Conservation (phyloP, 805 yeast genomes). For the Jamesozyma hellenica region DNA sequence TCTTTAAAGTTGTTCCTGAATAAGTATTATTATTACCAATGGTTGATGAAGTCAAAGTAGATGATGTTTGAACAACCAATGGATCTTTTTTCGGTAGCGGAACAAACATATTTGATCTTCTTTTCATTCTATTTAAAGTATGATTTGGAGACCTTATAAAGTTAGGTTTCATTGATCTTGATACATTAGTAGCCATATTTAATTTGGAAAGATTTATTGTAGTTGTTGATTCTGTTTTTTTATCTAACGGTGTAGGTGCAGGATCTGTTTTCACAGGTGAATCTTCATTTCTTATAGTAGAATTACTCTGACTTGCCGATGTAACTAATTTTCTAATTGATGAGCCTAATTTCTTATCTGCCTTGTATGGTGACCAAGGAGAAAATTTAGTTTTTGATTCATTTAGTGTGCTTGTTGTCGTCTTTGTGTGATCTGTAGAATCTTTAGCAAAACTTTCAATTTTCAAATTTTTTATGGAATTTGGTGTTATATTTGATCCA, state of each 20-base stretch:
- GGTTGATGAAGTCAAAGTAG: not conserved
- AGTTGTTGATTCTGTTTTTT: not conserved
- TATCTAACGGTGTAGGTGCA: not conserved
- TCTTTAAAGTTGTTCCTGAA: constrained; percentile 3
- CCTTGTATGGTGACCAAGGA: constrained; percentile 25
- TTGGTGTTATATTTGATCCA: constrained; percentile 13
- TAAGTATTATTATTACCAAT: constrained; percentile 2
- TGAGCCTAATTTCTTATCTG: constrained; percentile 10
- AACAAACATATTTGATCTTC: constrained; percentile 28
- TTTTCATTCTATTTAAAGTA: constrained; percentile 7
- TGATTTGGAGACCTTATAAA: constrained; percentile 3
- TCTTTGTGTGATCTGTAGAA: constrained; percentile 1
- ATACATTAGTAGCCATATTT: not conserved
- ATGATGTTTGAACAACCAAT: constrained; percentile 13
- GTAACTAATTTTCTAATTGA: not conserved
- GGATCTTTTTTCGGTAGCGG: constrained; percentile 30
- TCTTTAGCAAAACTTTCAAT: not conserved
- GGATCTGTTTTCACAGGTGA: not conserved
- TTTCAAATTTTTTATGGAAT: constrained; percentile 6
- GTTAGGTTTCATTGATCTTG: not conserved
- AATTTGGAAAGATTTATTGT: not conserved
- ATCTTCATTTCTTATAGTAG: not conserved
- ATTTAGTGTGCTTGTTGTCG: not conserved
- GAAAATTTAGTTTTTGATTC: constrained; percentile 5
- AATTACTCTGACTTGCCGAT: not conserved